These are phyloP conservation scores for Blastomyces emzantsi DNA, from an alignment of 2,329 filamentous ascomycete species.

Conservation along the genomic window DNA sequence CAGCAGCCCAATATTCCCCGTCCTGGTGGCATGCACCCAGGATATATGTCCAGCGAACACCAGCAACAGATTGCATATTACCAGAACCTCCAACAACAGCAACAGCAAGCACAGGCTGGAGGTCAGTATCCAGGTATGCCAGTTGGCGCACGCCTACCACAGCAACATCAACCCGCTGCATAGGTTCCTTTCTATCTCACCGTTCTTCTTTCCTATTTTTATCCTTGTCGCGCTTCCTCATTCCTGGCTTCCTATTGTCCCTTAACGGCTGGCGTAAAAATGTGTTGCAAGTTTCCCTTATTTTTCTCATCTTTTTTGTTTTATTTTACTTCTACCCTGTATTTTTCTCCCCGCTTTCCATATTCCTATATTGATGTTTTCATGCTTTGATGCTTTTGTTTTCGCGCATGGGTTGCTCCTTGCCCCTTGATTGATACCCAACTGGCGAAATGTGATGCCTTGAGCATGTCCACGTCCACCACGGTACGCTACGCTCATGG, in stretches of 20 bases:
- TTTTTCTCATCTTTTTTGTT: not conserved
- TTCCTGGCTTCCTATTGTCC: not conserved
- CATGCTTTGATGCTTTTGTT: constrained; percentile 13
- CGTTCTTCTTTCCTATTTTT: not conserved
- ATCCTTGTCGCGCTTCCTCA: constrained; percentile 2
- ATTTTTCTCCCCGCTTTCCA: constrained; percentile 19
- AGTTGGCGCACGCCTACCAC: constrained; percentile 66
- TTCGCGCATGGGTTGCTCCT: not conserved
- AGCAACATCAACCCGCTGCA: constrained; percentile 73
- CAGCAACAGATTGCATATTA: constrained; percentile 75
- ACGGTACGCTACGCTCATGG: not conserved
- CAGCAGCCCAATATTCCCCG: constrained; percentile 57
- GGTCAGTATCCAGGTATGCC: constrained; percentile 68
- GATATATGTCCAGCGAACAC: constrained; percentile 57
- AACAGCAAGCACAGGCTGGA: constrained; percentile 54
- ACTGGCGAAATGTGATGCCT: constrained; percentile 5
- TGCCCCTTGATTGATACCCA: constrained; percentile 5
- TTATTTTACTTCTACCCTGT: constrained; percentile 19
- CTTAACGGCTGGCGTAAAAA: constrained; percentile 6
- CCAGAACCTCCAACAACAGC: constrained; percentile 65
- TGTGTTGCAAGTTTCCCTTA: constrained; percentile 27
- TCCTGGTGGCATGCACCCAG: constrained; percentile 59
- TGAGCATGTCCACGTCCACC: not conserved
- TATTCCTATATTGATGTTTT: constrained; percentile 19
- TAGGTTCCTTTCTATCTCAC: constrained; percentile 29